These are phyloP conservation scores for Annona cherimola DNA, from an alignment of 164 flowering plant genomes.

Conservation along the genomic window DNA sequence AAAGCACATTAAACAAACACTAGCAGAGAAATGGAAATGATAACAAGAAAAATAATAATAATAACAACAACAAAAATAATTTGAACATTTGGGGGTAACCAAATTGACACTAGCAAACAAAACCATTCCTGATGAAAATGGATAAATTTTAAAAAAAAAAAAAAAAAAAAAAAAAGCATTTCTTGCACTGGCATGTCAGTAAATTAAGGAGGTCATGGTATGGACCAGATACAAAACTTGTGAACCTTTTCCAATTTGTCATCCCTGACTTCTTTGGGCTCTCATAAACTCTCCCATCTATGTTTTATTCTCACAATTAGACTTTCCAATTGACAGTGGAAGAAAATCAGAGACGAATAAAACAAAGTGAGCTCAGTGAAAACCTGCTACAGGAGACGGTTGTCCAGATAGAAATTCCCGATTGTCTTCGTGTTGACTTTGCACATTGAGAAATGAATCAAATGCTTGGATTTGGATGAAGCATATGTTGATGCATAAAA, in stretches of 20 bases:
- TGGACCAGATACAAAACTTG: background rate
- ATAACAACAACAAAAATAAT: background rate
- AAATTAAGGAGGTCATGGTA: background rate
- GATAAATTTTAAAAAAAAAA: background rate
- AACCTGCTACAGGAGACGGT: constrained; percentile 47
- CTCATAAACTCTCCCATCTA: too few species aligned
- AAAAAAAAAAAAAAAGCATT: too few species aligned
- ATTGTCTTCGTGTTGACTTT: constrained; percentile 43
- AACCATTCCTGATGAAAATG: background rate
- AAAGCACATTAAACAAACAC: background rate
- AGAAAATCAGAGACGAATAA: background rate
- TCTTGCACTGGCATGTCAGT: background rate
- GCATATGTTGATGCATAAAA: background rate
- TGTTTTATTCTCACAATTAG: background rate
- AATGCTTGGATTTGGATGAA: background rate
- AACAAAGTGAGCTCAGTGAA: background rate
- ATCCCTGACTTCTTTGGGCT: background rate
- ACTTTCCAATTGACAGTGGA: background rate
- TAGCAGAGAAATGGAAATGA: background rate
- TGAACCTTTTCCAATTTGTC: background rate
- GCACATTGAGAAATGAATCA: constrained; percentile 4
- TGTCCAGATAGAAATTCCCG: constrained; percentile 31
- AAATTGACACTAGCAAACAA: background rate
- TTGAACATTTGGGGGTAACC: background rate
- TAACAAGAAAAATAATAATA: background rate